Percentiles rank a stretch among this genome's conserved stretches.
Conservation (phyloP, 2,329 filamentous ascomycete genomes). For the Incumbomyces delicatus region DNA sequence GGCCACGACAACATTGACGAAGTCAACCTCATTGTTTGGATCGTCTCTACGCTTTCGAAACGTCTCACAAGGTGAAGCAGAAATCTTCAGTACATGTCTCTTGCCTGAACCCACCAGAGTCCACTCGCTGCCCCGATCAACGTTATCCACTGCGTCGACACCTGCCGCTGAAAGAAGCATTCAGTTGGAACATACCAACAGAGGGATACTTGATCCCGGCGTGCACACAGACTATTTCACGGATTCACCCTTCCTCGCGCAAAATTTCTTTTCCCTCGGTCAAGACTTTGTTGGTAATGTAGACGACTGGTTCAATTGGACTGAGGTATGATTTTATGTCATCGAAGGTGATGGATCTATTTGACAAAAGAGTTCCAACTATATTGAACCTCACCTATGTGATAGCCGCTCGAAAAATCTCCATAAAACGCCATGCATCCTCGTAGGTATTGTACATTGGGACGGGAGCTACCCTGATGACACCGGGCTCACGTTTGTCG, state of each 20-base stretch:
- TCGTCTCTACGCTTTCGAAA: slow-evolving; percentile 27
- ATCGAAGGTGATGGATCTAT: background rate
- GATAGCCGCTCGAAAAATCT: background rate
- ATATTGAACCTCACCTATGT: background rate
- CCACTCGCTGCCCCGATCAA: slow-evolving; percentile 10
- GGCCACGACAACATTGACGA: slow-evolving; percentile 21
- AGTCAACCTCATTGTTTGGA: slow-evolving; percentile 33
- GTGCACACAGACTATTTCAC: background rate
- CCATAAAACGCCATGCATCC: slow-evolving; percentile 57
- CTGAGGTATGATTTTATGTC: background rate
- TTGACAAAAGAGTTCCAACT: too few species aligned
- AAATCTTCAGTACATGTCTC: slow-evolving; percentile 35
- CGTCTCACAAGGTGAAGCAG: slow-evolving; percentile 19
- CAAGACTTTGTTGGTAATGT: slow-evolving; percentile 32
- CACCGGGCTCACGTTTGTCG: slow-evolving; percentile 75
- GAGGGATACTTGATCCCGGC: background rate
- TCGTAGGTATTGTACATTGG: slow-evolving; percentile 73
- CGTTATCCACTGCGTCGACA: background rate
- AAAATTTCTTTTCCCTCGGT: slow-evolving; percentile 40
- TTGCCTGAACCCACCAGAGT: slow-evolving; percentile 36
- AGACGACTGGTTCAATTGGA: slow-evolving; percentile 26
- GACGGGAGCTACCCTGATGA: slow-evolving; percentile 71
- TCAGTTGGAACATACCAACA: background rate
- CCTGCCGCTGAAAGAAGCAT: background rate
- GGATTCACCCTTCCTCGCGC: slow-evolving; percentile 30